Conservation (phyloP, 2,329 filamentous ascomycete genomes). For the Penicillium fuscoglaucum region DNA sequence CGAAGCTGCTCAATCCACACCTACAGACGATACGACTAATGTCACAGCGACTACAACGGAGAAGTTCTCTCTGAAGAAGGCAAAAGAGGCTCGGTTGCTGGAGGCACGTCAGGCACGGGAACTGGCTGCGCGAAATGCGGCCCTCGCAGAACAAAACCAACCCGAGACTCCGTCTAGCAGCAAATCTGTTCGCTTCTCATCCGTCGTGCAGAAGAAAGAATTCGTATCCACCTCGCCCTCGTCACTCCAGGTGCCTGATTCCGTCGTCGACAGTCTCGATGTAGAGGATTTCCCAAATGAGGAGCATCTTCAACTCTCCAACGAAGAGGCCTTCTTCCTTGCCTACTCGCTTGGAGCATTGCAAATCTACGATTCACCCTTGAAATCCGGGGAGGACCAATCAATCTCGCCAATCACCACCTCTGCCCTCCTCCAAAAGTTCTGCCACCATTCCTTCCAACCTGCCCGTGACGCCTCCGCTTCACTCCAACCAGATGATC, state of each 20-base stretch:
- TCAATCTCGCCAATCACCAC: constrained; percentile 49
- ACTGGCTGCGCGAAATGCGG: constrained; percentile 17
- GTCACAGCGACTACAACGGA: constrained; percentile 24
- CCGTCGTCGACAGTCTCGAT: constrained; percentile 15
- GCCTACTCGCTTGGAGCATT: constrained; percentile 77
- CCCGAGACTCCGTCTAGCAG: constrained; percentile 16
- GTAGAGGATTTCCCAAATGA: constrained; percentile 48
- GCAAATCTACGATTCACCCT: constrained; percentile 51
- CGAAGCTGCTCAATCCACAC: constrained; percentile 13
- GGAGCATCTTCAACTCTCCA: constrained; percentile 89
- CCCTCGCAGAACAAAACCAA: constrained; percentile 11
- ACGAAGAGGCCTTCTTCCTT: constrained; percentile 91
- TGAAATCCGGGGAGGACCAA: constrained; percentile 16
- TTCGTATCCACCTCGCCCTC: constrained; percentile 43
- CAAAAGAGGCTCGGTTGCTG: constrained; percentile 32
- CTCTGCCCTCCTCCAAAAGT: constrained; percentile 63
- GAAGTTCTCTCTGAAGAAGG: constrained; percentile 38
- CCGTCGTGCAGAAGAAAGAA: constrained; percentile 64
- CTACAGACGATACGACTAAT: constrained; percentile 21
- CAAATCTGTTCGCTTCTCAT: constrained; percentile 72
- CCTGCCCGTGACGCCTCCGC: constrained; percentile 53
- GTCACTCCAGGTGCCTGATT: constrained; percentile 15
- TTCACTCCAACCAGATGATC: constrained; percentile 69
- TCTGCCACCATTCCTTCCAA: constrained; percentile 69
- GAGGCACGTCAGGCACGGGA: constrained; percentile 22